A percentile compares a stretch with the other conserved stretches of the same genome.
phyloP scores from a whole-genome alignment of 179 eudicot genomes.

The Pouteria campechiana region DNA sequence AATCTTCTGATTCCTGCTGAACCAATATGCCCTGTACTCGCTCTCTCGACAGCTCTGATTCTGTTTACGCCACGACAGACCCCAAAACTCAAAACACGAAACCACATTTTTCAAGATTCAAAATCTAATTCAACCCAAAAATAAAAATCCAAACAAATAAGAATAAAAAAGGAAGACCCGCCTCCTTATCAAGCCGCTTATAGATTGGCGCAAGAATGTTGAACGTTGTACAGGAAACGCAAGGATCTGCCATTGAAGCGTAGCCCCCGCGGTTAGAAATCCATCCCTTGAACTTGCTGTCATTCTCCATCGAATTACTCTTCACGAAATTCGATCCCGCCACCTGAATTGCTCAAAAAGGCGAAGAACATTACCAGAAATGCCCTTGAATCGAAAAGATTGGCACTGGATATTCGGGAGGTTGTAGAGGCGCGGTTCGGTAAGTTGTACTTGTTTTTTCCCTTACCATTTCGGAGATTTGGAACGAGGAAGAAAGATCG shows the following conservation, averaged over 20 bases:
- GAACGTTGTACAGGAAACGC: constrained; percentile 85
- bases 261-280: constrained; percentile 40
- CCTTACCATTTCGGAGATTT: too few species aligned
- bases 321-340: too few species aligned
- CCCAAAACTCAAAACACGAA: constrained; percentile 13
- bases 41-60: constrained; percentile 77
- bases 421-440: too few species aligned
- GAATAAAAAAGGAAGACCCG: background rate
- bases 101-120: background rate
- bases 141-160: background rate
- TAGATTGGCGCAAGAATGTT: constrained; percentile 97
- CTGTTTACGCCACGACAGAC: too few species aligned
- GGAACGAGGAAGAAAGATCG: too few species aligned
- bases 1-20: constrained; percentile 69
- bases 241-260: constrained; percentile 53
- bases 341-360: too few species aligned
- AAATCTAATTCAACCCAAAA: background rate
- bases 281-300: too few species aligned
- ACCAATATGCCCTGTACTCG: constrained; percentile 64
- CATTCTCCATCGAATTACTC: too few species aligned
- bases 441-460: too few species aligned
- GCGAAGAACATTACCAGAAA: too few species aligned
- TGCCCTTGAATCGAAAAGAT: too few species aligned
- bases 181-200: constrained; percentile 72
- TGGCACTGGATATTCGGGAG: too few species aligned